These are phyloP conservation scores for Candida arabinofermentans DNA, from an alignment of 805 yeast species.

Conservation along the genomic window DNA sequence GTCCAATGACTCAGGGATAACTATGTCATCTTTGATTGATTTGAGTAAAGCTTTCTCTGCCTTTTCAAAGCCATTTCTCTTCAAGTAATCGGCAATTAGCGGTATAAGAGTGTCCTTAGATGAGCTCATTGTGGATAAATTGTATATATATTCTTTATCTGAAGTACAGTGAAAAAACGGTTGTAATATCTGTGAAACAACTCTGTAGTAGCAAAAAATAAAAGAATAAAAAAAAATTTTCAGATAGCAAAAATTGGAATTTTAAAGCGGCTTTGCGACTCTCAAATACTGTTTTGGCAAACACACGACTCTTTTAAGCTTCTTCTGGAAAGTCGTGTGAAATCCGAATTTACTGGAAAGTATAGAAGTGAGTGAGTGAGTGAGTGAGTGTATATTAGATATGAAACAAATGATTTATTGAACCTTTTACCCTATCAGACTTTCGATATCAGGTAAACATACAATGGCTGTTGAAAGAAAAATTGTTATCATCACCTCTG, in stretches of 20 bases:
- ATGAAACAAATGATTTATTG: no score
- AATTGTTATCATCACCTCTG: conserved; percentile 60
- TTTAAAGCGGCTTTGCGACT: no score
- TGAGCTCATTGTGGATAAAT: conserved; percentile 14
- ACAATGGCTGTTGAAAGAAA: conserved; percentile 23
- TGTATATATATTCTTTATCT: background rate
- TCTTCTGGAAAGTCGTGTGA: no score
- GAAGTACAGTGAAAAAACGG: background rate
- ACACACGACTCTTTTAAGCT: no score
- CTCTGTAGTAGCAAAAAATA: background rate
- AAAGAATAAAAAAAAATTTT: background rate
- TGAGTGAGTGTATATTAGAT: no score
- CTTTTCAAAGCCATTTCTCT: conserved; percentile 20
- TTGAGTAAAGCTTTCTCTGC: conserved; percentile 19
- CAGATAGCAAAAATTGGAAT: background rate
- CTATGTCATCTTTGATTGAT: conserved; percentile 12
- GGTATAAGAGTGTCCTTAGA: conserved; percentile 16
- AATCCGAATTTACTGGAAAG: no score
- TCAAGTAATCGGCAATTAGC: conserved; percentile 22
- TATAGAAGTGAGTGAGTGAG: no score
- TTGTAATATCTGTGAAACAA: background rate
- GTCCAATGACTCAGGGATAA: conserved; percentile 6
- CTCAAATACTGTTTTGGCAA: no score
- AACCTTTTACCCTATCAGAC: no score
- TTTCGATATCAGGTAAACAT: background rate